Evolutionary conservation across 139 green algal species (phyloP).

Genomic region (Zygnema circumcarinatum): DNA sequence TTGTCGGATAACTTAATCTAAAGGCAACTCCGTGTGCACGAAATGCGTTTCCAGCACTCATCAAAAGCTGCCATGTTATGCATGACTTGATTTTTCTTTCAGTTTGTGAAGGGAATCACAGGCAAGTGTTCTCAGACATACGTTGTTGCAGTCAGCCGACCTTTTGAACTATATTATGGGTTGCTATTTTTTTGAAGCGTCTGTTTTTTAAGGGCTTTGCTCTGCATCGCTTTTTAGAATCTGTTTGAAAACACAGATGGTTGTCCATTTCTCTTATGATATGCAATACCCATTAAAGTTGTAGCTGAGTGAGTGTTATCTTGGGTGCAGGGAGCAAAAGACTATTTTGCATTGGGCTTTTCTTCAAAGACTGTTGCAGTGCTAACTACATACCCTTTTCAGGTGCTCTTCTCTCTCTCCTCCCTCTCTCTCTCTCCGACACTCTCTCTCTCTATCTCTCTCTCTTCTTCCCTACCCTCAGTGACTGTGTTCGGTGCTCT

Average conservation of each 20-base stretch:
- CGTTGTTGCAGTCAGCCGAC: too few relatives aligned
- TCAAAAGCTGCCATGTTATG: too few relatives aligned
- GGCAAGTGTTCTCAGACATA: too few relatives aligned
- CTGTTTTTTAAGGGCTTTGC: not conserved
- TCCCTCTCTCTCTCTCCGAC: not conserved
- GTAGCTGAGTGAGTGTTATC: not conserved
- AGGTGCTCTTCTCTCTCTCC: slow-evolving; percentile 66
- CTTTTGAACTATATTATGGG: too few relatives aligned
- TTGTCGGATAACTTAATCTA: too few relatives aligned
- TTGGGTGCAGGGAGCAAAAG: slow-evolving; percentile 9
- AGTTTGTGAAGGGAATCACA: too few relatives aligned
- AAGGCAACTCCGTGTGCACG: too few relatives aligned
- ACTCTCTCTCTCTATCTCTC: slow-evolving; percentile 26
- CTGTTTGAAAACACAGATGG: too few relatives aligned
- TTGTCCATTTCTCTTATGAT: not conserved
- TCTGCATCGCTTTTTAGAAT: not conserved
- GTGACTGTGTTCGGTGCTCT: not conserved
- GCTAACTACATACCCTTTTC: slow-evolving; percentile 87
- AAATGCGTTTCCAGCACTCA: too few relatives aligned
- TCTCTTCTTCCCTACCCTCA: not conserved
- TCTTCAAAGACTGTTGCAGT: slow-evolving; percentile 86
- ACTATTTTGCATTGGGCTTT: slow-evolving; percentile 44
- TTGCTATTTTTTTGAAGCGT: too few relatives aligned
- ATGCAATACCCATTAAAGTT: not conserved
- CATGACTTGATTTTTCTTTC: too few relatives aligned